Base-by-base conservation (phyloP, 2,329 filamentous ascomycete genomes). In the Xylariaceae sp. region DNA sequence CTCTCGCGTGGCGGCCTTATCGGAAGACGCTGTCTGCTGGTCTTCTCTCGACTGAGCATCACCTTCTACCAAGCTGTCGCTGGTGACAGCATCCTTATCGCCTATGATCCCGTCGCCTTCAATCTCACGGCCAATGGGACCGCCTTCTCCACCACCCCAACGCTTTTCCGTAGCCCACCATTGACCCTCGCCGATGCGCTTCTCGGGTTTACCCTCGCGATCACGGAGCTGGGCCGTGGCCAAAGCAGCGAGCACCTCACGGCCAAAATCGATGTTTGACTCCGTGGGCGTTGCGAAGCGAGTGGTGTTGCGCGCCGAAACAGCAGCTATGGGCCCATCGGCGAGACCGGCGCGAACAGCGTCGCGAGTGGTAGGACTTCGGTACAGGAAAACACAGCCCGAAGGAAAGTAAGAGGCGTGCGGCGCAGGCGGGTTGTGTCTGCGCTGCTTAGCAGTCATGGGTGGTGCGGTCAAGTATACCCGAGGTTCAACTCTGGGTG, bases 161-260 rank as follows among this genome's bases (percentile, higher is more conserved):
- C 85, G 80, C 39, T 77, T 81, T 66, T 77, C 79, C 6, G 77
- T 79, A 0, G 83, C 78, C 85, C 85, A 88, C 85, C 85, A 88
- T 61, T 80, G 74, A 15, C 76, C 80, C 56, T 84, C 77, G 1
- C 84, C 85, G 58, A 85, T 79, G 0, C 81, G 77, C 54, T 76
- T 77, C 70, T 88, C 85, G 0, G 72, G 72, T 58, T 78, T 81
- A 37, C 82, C 82, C 64, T 86, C 78, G 11, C 85, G 81, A 9
- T 80, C 77, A 15, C 85, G 81, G 62, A 87, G 84, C 69, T 88
- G 86, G 0, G 85, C 85, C 6, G 84, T 84, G 51, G 86, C 75
- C 3, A 88, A 74, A 0, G 82, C 80, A 2, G 84, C 82, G 34
- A 85, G 74, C 0, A 87, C 70, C 69, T 88, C 86, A 39, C 84